Evolutionary conservation across 116 monocot genomes (phyloP).

Genomic region (Dioscorea cayenensis): DNA sequence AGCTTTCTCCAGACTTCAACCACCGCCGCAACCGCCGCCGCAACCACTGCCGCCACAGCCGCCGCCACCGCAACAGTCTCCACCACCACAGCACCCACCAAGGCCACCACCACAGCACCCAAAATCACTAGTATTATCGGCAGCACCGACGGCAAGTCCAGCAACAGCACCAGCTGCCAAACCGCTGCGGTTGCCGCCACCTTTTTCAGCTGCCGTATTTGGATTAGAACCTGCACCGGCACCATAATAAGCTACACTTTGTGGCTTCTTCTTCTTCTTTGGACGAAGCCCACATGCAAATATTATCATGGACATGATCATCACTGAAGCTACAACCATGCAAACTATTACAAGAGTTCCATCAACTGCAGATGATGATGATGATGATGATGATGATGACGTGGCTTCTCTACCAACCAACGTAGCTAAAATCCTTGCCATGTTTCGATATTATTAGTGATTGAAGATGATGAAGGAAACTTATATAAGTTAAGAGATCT

Average conservation of each 20-base stretch:
- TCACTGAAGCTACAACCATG: neutral
- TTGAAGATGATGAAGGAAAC: no score
- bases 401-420: neutral
- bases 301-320: conserved; percentile 7
- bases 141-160: conserved; percentile 3
- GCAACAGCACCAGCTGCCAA: neutral
- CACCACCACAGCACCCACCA: neutral
- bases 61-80: neutral
- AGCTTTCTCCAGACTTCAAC: no score
- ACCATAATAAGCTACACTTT: neutral
- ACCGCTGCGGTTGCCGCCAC: neutral
- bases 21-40: no score
- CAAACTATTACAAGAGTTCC: neutral
- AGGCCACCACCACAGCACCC: no score
- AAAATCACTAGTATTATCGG: neutral
- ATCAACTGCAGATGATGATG: neutral
- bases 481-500: no score
- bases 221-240: neutral
- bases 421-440: neutral
- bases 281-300: conserved; percentile 5
- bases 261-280: neutral
- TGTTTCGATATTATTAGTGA: neutral
- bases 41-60: neutral
- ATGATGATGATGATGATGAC: neutral
- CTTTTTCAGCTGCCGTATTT: neutral